Conservation (phyloP, 805 yeast species). For the Ogataea zsoltii region DNA sequence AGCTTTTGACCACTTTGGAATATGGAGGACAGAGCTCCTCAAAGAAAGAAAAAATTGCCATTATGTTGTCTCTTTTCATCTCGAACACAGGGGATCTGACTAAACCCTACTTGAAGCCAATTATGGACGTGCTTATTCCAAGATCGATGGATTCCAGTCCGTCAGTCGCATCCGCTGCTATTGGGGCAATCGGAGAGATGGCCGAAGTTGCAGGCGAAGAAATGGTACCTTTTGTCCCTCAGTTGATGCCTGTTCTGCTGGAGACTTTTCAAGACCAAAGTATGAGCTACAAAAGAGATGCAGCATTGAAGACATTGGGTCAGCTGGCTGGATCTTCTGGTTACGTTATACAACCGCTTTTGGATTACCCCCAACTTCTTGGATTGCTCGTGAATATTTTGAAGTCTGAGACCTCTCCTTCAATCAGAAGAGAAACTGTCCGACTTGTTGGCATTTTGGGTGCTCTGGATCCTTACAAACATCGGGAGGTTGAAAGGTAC, state of each 20-base stretch:
- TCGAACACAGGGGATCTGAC: slow-evolving; percentile 79
- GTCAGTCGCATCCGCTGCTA: slow-evolving; percentile 83
- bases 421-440: slow-evolving; percentile 84
- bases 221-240: slow-evolving; percentile 66
- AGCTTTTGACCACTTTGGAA: slow-evolving; percentile 80
- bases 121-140: slow-evolving; percentile 81
- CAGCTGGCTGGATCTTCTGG: slow-evolving; percentile 90
- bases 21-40: slow-evolving; percentile 70
- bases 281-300: slow-evolving; percentile 82
- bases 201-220: slow-evolving; percentile 88
- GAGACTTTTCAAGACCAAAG: slow-evolving; percentile 92
- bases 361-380: slow-evolving; percentile 87
- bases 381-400: slow-evolving; percentile 80
- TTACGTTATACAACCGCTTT: slow-evolving; percentile 88
- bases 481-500: slow-evolving; percentile 80
- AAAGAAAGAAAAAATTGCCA: slow-evolving; percentile 85
- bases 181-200: slow-evolving; percentile 85
- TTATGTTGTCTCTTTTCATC: slow-evolving; percentile 69
- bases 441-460: slow-evolving; percentile 90
- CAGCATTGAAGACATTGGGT: slow-evolving; percentile 85
- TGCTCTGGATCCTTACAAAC: slow-evolving; percentile 95
- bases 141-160: slow-evolving; percentile 71
- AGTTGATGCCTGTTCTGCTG: slow-evolving; percentile 82
- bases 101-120: slow-evolving; percentile 86
- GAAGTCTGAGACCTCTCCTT: slow-evolving; percentile 73